These are phyloP conservation scores for Diutina scorzettiae DNA, from an alignment of 1,139 yeast genomes.

Conservation along the genomic window DNA sequence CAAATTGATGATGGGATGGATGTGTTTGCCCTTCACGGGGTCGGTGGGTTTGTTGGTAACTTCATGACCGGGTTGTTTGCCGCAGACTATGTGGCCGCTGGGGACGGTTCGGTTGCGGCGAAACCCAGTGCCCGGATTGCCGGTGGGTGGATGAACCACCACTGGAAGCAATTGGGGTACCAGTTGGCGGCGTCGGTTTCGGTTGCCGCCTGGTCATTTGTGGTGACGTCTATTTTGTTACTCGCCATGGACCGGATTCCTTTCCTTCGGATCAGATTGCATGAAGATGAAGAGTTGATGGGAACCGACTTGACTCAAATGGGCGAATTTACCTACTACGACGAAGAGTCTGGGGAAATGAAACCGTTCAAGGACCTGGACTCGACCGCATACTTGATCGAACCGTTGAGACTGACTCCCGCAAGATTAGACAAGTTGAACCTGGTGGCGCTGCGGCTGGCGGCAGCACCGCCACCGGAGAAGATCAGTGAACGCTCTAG, in stretches of 20 bases:
- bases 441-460: constrained; percentile 11
- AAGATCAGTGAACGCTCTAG: not conserved
- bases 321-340: constrained; percentile 72
- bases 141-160: constrained; percentile 94
- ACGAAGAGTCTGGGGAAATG: constrained; percentile 22
- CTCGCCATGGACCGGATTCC: constrained; percentile 72
- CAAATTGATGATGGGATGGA: constrained; percentile 92
- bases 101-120: constrained; percentile 45
- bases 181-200: constrained; percentile 81
- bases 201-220: constrained; percentile 71
- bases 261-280: constrained; percentile 67
- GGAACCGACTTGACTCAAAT: constrained; percentile 88
- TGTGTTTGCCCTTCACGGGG: constrained; percentile 87
- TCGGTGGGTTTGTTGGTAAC: constrained; percentile 84
- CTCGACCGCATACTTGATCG: constrained; percentile 47
- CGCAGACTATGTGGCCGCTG: constrained; percentile 80
- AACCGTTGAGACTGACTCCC: constrained; percentile 56
- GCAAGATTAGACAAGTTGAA: constrained; percentile 29
- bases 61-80: constrained; percentile 85
- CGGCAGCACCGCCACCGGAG: not conserved
- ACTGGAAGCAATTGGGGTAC: constrained; percentile 82
- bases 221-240: constrained; percentile 60
- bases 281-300: constrained; percentile 78
- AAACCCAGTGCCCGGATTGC: constrained; percentile 21
- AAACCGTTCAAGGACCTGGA: constrained; percentile 11